Conservation (phyloP, 805 yeast species). For the Ogataea populi-albae region DNA sequence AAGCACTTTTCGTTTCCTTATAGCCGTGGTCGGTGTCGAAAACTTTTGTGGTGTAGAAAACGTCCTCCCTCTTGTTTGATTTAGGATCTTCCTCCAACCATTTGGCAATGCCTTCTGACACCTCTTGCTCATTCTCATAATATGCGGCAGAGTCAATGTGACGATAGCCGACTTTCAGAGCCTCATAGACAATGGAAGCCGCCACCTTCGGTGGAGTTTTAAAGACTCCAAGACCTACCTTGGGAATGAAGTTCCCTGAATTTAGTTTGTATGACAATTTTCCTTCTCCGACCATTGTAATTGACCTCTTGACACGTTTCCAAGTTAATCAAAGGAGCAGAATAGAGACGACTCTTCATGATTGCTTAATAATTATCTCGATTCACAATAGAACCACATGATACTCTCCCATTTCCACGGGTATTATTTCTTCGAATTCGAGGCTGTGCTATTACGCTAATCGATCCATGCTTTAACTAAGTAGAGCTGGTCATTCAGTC, state of each 20-base stretch:
- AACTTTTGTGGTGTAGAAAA: slow-evolving; percentile 74
- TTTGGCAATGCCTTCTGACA: slow-evolving; percentile 47
- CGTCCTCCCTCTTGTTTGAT: slow-evolving; percentile 44
- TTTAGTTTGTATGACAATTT: slow-evolving; percentile 45
- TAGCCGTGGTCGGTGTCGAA: slow-evolving; percentile 41
- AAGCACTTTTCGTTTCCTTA: slow-evolving; percentile 39
- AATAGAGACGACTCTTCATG: too few species aligned
- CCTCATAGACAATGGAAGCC: slow-evolving; percentile 16
- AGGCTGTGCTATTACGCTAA: too few species aligned
- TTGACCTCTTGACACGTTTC: too few species aligned
- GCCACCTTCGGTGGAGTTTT: slow-evolving; percentile 35
- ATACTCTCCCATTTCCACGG: too few species aligned
- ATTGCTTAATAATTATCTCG: too few species aligned
- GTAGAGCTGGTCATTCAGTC: too few species aligned
- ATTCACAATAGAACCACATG: too few species aligned
- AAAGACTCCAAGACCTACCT: slow-evolving; percentile 61
- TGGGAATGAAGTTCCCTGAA: slow-evolving; percentile 63
- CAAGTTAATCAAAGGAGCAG: too few species aligned
- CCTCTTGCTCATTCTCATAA: slow-evolving; percentile 42
- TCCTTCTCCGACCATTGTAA: too few species aligned
- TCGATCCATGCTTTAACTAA: too few species aligned
- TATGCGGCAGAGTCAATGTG: slow-evolving; percentile 54
- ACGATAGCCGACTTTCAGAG: slow-evolving; percentile 34
- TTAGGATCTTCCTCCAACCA: slow-evolving; percentile 42
- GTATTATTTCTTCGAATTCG: too few species aligned